These are phyloP conservation scores for Lactarius sanguifluus DNA, from an alignment of 768 basidiomycete species.

Conservation along the genomic window DNA sequence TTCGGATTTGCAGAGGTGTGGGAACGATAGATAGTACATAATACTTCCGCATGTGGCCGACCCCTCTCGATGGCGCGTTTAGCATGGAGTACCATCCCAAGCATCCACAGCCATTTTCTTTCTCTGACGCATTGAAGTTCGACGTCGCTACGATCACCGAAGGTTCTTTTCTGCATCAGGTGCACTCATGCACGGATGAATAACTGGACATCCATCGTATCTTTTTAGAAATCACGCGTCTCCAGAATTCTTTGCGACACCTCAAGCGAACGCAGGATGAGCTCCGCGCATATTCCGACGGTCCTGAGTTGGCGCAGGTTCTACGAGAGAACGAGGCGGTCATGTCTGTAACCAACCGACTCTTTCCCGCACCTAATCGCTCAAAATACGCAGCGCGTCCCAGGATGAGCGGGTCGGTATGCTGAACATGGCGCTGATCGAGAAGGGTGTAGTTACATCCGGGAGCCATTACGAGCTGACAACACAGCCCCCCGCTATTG, in stretches of 20 bases:
- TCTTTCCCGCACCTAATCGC: slow-evolving; percentile 8
- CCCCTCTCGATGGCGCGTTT: background rate
- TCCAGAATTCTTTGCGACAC: slow-evolving; percentile 68
- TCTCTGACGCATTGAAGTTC: slow-evolving; percentile 59
- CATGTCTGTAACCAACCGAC: slow-evolving; percentile 48
- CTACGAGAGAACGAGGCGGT: slow-evolving; percentile 70
- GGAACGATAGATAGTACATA: too few relatives aligned
- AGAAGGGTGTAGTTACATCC: slow-evolving; percentile 49
- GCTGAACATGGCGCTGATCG: slow-evolving; percentile 59
- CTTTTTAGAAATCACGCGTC: slow-evolving; percentile 65
- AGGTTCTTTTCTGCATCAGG: slow-evolving; percentile 44
- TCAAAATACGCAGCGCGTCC: slow-evolving; percentile 51
- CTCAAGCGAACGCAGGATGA: slow-evolving; percentile 61
- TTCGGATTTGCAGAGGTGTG: too few relatives aligned
- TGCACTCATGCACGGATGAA: slow-evolving; percentile 3
- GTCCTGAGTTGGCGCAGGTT: slow-evolving; percentile 59
- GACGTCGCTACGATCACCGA: slow-evolving; percentile 68
- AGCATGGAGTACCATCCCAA: slow-evolving; percentile 66
- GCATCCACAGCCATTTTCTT: slow-evolving; percentile 73
- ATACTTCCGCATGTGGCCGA: background rate
- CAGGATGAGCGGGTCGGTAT: slow-evolving; percentile 76
- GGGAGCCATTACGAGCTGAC: slow-evolving; percentile 46
- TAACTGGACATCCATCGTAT: background rate
- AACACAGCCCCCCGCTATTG: background rate
- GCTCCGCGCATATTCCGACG: slow-evolving; percentile 51